Percentiles rank a stretch among this genome's conserved stretches.
Conservation (phyloP, 2,329 filamentous ascomycete genomes). For the Rutstroemia sp. region DNA sequence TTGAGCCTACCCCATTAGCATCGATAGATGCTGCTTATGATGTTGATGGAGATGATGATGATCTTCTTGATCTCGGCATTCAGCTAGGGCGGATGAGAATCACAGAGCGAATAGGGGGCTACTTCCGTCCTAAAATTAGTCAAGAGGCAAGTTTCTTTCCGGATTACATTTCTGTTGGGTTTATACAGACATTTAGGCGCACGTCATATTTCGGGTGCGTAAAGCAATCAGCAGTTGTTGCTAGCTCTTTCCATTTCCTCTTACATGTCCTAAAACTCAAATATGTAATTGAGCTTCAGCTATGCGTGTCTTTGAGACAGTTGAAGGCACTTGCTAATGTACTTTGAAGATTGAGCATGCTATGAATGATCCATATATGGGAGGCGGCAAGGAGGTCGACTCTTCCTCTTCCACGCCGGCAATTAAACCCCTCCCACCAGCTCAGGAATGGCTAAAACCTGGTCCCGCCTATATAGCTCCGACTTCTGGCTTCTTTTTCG, state of each 20-base stretch:
- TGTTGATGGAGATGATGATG: slow-evolving; percentile 54
- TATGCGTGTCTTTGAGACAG: too few species aligned
- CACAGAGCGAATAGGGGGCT: slow-evolving; percentile 66
- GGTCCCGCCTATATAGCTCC: slow-evolving; percentile 61
- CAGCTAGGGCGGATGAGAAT: slow-evolving; percentile 65
- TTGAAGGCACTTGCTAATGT: neutral
- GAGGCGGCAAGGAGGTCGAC: neutral
- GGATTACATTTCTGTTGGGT: neutral
- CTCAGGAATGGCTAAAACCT: slow-evolving; percentile 52
- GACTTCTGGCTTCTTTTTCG: slow-evolving; percentile 55
- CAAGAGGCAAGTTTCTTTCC: slow-evolving; percentile 51
- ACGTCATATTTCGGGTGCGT: too few species aligned
- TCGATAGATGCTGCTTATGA: slow-evolving; percentile 62
- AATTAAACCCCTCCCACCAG: slow-evolving; percentile 16
- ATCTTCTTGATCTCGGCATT: slow-evolving; percentile 65
- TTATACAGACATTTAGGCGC: too few species aligned
- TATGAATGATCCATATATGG: neutral
- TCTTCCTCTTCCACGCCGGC: neutral
- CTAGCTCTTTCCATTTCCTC: too few species aligned
- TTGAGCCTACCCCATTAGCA: slow-evolving; percentile 56
- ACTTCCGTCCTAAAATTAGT: slow-evolving; percentile 61
- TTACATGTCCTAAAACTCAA: too few species aligned
- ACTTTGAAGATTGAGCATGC: neutral
- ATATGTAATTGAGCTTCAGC: too few species aligned
- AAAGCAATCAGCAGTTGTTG: too few species aligned